Base-by-base conservation (phyloP, 129 eudicot genomes). In the Apium graveolens region DNA sequence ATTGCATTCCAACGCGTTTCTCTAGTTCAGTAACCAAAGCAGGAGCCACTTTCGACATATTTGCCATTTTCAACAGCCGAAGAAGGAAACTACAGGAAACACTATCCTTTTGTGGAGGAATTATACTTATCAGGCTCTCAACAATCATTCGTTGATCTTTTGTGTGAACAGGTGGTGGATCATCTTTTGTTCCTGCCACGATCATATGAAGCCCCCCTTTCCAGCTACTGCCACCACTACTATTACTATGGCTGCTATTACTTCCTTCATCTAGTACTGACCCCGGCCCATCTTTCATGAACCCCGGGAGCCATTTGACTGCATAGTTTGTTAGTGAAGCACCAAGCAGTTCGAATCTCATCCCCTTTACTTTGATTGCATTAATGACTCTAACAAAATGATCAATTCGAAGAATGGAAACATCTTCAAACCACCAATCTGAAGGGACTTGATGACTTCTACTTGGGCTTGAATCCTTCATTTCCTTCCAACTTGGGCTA, bases 381-480 rank as follows among this genome's bases (percentile, higher is more conserved):
- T 90, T 89, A 1, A 91, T 83, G 38, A 94, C 98, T 6, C 98
- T 88, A 41, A 94, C 98, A 65, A 94, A 91, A 69, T 91, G 97
- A 81, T 91, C 98, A 73, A 93, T 94, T 73, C 90, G 80, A 8
- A 94, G 90, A 44, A 89, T 81, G 14, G 97, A 88, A 12, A 88
- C 87, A 72, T 91, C 96, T 72, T 94, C 98, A 82, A 84, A 94
- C 98, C 98, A 94, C 98, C 98, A 94, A 78, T 91, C 92, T 6
- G 90, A 81, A 7, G 99, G 99, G 29, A 82, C 98, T 43, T 81
- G 93, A 0, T 79, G 81, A 81, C 82, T 84, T 70, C 97, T 80
- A 73, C 90, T 89, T 3, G 91, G 91, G 87, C 93, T 85, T 2
- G 92, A 83, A 31, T 87, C 97, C 63, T 92, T 92, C 88, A 79